These are phyloP conservation scores for Lipomyces mesembrius DNA, from an alignment of 805 yeast species.

Conservation along the genomic window DNA sequence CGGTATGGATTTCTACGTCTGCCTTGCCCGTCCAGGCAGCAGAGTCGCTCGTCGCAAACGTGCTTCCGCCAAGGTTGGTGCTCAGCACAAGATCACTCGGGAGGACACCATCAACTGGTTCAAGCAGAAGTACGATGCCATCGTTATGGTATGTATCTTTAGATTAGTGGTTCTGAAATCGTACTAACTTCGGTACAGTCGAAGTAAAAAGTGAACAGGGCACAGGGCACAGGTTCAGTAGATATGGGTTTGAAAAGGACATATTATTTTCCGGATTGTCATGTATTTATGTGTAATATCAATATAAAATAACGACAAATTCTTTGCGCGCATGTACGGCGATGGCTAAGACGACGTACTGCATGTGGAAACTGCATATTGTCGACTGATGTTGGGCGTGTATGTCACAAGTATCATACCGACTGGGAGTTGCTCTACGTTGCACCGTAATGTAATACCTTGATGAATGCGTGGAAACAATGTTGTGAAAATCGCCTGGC, in stretches of 20 bases:
- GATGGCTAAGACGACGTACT: too few relatives aligned
- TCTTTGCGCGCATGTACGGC: background rate
- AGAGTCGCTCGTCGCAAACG: slow-evolving; percentile 96
- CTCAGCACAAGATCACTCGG: slow-evolving; percentile 87
- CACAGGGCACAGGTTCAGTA: background rate
- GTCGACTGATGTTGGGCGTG: too few relatives aligned
- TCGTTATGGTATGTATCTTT: slow-evolving; percentile 59
- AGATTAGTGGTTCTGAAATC: background rate
- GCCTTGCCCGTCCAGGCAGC: slow-evolving; percentile 98
- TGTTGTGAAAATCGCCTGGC: too few relatives aligned
- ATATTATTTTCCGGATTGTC: slow-evolving; percentile 6
- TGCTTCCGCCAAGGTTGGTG: slow-evolving; percentile 84
- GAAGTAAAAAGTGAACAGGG: slow-evolving; percentile 10
- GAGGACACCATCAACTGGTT: slow-evolving; percentile 97
- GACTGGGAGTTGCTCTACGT: too few relatives aligned
- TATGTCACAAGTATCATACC: too few relatives aligned
- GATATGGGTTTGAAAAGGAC: slow-evolving; percentile 2
- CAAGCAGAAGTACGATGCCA: slow-evolving; percentile 99
- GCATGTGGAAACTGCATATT: too few relatives aligned
- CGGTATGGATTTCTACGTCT: slow-evolving; percentile 99
- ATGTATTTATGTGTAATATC: slow-evolving; percentile 10
- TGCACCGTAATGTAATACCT: too few relatives aligned
- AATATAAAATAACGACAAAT: slow-evolving; percentile 1
- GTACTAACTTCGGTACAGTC: slow-evolving; percentile 9
- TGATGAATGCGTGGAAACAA: too few relatives aligned